Percentiles rank a stretch among this genome's conserved stretches.
Conservation (phyloP, 164 flowering plant species). For the Warburgia ugandensis region DNA sequence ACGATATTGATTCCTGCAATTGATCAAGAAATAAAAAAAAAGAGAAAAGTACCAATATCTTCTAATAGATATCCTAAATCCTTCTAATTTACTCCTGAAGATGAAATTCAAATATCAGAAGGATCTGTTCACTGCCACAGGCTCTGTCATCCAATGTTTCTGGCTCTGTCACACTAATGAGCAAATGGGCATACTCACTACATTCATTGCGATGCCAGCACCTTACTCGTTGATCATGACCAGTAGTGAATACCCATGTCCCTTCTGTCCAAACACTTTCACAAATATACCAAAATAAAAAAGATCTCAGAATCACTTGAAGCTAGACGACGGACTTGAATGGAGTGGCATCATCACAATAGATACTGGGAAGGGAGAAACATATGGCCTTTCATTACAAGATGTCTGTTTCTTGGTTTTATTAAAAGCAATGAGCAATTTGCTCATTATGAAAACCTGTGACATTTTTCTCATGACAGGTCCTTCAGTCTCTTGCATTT, state of each 20-base stretch:
- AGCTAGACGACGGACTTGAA: not conserved
- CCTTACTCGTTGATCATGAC: slow-evolving; percentile 94
- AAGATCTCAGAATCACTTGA: not conserved
- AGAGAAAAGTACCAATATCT: not conserved
- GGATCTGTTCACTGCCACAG: slow-evolving; percentile 43
- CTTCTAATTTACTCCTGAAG: not conserved
- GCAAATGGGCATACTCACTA: slow-evolving; percentile 50
- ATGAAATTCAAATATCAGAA: not conserved
- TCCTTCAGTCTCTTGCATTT: too few relatives aligned
- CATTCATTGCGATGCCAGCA: slow-evolving; percentile 53
- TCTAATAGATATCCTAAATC: not conserved
- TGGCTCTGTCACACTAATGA: slow-evolving; percentile 91
- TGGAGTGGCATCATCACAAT: not conserved
- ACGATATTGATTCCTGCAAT: slow-evolving; percentile 61
- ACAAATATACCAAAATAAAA: slow-evolving; percentile 11
- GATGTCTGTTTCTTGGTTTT: not conserved
- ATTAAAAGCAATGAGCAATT: not conserved
- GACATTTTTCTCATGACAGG: too few relatives aligned
- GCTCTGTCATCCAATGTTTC: slow-evolving; percentile 71
- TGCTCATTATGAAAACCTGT: too few relatives aligned
- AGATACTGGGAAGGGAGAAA: not conserved
- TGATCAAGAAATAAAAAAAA: slow-evolving; percentile 5
- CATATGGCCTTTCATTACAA: not conserved
- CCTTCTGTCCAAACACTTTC: slow-evolving; percentile 96
- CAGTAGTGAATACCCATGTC: slow-evolving; percentile 79